Conservation (phyloP, 192 early-diverging fungal species). For the Cladochytrium replicatum region DNA sequence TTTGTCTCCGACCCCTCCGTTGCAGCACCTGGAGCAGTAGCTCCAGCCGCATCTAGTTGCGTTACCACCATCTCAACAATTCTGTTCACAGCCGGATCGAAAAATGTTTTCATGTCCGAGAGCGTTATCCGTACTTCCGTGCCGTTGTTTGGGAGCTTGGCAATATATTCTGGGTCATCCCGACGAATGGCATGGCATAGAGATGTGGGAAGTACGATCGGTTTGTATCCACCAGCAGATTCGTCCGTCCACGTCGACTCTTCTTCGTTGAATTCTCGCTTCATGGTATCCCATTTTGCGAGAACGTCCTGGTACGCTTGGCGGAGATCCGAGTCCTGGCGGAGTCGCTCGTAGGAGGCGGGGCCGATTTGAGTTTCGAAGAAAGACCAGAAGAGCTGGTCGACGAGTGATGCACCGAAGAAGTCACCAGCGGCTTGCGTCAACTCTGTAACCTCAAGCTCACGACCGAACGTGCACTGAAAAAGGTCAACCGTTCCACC, state of each 20-base stretch:
- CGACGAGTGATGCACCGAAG: slow-evolving; percentile 6
- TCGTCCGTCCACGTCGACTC: background rate
- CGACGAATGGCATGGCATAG: background rate
- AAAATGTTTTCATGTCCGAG: background rate
- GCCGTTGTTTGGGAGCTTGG: background rate
- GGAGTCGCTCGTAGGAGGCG: slow-evolving; percentile 1
- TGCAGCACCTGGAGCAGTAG: too few relatives aligned
- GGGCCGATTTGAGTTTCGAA: background rate
- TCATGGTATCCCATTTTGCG: background rate
- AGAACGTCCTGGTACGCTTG: background rate
- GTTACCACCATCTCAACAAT: slow-evolving; percentile 1
- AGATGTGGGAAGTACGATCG: background rate
- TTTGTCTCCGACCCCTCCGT: too few relatives aligned
- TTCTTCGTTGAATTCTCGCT: background rate
- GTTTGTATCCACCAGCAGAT: background rate
- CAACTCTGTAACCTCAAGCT: background rate
- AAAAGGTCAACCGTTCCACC: slow-evolving; percentile 6
- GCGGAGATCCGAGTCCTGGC: background rate
- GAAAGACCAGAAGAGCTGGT: background rate
- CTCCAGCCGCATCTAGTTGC: background rate
- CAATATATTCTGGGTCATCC: background rate
- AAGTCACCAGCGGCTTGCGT: too few relatives aligned
- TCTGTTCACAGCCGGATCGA: slow-evolving; percentile 1
- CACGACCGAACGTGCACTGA: background rate
- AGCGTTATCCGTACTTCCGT: slow-evolving; percentile 3